Base-by-base conservation (phyloP, 352 stramenopile genomes). In the Phytopythium oedochilum region DNA sequence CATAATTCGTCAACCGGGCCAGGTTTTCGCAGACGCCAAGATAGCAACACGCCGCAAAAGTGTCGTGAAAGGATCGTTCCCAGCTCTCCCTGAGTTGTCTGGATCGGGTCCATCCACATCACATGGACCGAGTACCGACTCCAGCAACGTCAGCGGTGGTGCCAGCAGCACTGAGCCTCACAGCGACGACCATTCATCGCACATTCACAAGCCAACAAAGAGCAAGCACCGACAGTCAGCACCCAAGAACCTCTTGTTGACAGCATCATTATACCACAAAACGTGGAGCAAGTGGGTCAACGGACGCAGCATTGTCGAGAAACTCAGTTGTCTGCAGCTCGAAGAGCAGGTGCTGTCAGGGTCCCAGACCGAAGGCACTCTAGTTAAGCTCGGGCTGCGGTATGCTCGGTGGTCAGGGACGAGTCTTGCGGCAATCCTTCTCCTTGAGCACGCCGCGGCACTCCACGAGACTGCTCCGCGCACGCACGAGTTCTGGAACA, bases 401-500 rank as follows among this genome's bases (percentile, higher is more conserved):
- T 90, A 90, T 39, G 72, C 80, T 31, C 66, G 65, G 9, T 86
- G 60, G 63, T 64, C 73, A 1, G 63, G 63, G 0, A 85, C 80
- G 22, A 88, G 80, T 55, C 53, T 88, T 0, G 55, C 71, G 0
- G 77, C 70, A 5, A 76, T 88, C 36, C 28, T 83, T 22, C 64
- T 90, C 5, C 61, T 90, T 10, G 78, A 90, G 20, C 73, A 88
- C 38, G 75, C 70, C 0, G 68, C 72, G 0, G 40, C 76, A 1
- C 23, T 78, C n/a, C 73, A 78, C 45, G 62, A 86, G 22, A 69
- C 55, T n/a, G 56, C 50, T 7, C 53, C 70, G n/a, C 36, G 70
- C 1, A 74, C 59, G 3, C 78, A 78, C 60, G 78, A 86, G 18
- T 90, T 88, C 47, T 90, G 80, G 80, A 80, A 85, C 55, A 71